Evolutionary conservation across 2,329 filamentous ascomycete species (phyloP).

Genomic region (Ceratocystis colombiana): DNA sequence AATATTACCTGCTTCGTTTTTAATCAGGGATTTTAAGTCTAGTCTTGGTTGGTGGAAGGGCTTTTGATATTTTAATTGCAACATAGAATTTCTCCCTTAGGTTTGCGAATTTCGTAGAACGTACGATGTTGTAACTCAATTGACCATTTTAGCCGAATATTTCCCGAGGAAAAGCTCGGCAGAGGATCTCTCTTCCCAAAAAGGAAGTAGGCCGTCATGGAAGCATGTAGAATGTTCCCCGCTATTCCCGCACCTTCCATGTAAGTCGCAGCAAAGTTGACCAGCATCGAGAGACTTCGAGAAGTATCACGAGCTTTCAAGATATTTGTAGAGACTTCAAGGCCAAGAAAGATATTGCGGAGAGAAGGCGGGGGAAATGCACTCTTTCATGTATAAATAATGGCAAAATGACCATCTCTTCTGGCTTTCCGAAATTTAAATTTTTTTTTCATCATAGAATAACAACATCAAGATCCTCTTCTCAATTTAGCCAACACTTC

Average conservation of each 20-base stretch:
- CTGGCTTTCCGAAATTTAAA: background rate
- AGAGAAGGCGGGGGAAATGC: no score
- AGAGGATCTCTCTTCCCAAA: background rate
- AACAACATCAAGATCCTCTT: background rate
- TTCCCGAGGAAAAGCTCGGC: background rate
- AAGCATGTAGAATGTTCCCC: constrained; percentile 18
- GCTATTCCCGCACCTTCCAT: constrained; percentile 12
- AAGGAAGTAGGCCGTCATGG: background rate
- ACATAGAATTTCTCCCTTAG: background rate
- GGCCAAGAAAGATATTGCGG: no score
- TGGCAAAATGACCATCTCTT: background rate
- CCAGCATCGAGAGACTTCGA: background rate
- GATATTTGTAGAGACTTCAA: background rate
- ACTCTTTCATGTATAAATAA: constrained; percentile 1
- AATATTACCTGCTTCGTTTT: background rate
- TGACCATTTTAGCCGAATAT: background rate
- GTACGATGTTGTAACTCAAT: no score
- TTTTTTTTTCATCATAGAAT: background rate
- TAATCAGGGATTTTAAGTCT: background rate
- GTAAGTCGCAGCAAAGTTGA: background rate
- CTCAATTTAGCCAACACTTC: background rate
- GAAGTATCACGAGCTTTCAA: background rate
- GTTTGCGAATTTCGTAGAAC: background rate
- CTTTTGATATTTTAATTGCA: constrained; percentile 5
- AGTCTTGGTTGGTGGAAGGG: background rate